Percentiles rank a stretch among this genome's conserved stretches.
phyloP scores from a whole-genome alignment of 768 basidiomycete species.

The Hortiboletus campestris region DNA sequence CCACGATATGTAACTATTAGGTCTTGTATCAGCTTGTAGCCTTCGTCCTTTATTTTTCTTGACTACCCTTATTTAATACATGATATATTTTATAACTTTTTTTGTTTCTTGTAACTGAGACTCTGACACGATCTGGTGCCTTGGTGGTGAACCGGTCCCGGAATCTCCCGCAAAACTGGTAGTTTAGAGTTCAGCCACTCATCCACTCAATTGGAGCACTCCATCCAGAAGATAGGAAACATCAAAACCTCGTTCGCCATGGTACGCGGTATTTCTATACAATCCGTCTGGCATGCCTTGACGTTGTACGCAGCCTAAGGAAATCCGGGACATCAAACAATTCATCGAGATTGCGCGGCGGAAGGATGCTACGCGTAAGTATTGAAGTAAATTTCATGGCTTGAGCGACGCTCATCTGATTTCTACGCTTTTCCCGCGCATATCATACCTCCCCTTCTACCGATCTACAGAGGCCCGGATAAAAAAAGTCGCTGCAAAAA shows the following conservation, averaged over 20 bases:
- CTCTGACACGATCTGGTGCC: no score
- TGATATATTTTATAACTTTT: background rate
- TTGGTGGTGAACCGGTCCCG: conserved; percentile 4
- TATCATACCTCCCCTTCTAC: conserved; percentile 5
- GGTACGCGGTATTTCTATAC: conserved; percentile 18
- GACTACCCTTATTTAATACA: background rate
- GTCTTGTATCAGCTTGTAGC: conserved; percentile 22
- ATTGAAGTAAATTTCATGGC: background rate
- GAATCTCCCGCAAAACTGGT: conserved; percentile 28
- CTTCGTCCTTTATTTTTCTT: background rate
- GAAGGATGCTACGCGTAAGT: conserved; percentile 95
- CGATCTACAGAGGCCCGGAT: conserved; percentile 92
- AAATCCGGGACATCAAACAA: conserved; percentile 97
- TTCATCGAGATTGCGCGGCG: conserved; percentile 96
- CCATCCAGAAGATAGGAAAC: conserved; percentile 1
- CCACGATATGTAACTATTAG: conserved; percentile 18
- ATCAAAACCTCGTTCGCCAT: conserved; percentile 22
- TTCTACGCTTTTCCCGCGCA: background rate
- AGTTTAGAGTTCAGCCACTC: conserved; percentile 36
- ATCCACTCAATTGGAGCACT: background rate
- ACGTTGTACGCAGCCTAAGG: conserved; percentile 71
- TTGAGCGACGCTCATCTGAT: background rate
- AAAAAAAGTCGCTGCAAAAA: conserved; percentile 83
- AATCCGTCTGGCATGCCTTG: background rate
- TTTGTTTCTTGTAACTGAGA: background rate